Evolutionary conservation across 371 early-diverging fungal species (phyloP).

Genomic region (Mortierella sp.): DNA sequence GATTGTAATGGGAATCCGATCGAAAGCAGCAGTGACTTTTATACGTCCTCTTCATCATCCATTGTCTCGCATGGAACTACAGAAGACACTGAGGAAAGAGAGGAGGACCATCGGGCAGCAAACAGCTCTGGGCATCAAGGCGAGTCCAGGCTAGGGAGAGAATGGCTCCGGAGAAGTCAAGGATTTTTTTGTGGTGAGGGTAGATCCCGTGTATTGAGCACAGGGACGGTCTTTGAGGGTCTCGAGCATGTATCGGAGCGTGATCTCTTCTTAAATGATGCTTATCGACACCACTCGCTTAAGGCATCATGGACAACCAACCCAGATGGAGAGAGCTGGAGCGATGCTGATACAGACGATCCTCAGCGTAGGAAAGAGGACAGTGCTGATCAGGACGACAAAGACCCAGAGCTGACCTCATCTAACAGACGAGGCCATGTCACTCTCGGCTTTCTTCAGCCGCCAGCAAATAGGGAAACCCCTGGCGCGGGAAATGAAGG

Average conservation of each 20-base stretch:
- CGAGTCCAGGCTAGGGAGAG: constrained; percentile 5
- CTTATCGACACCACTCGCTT: constrained; percentile 26
- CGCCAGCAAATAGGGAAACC: background rate
- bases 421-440: constrained; percentile 8
- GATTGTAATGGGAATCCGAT: constrained; percentile 45
- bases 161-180: constrained; percentile 7
- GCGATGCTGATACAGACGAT: constrained; percentile 30
- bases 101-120: constrained; percentile 9
- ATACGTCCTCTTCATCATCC: constrained; percentile 25
- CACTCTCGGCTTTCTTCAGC: constrained; percentile 19
- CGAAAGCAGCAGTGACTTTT: constrained; percentile 20
- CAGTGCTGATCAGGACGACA: constrained; percentile 27
- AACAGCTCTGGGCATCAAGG: constrained; percentile 3
- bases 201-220: constrained; percentile 32
- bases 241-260: constrained; percentile 38
- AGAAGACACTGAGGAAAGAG: constrained; percentile 19
- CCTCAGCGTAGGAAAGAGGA: constrained; percentile 7
- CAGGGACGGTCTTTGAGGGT: constrained; percentile 47
- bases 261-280: constrained; percentile 18
- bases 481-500: background rate
- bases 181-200: constrained; percentile 19
- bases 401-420: constrained; percentile 20
- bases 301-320: constrained; percentile 44
- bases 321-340: constrained; percentile 51
- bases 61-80: constrained; percentile 17